phyloP scores from a whole-genome alignment of 257 asterid species.

The Ballota nigra region DNA sequence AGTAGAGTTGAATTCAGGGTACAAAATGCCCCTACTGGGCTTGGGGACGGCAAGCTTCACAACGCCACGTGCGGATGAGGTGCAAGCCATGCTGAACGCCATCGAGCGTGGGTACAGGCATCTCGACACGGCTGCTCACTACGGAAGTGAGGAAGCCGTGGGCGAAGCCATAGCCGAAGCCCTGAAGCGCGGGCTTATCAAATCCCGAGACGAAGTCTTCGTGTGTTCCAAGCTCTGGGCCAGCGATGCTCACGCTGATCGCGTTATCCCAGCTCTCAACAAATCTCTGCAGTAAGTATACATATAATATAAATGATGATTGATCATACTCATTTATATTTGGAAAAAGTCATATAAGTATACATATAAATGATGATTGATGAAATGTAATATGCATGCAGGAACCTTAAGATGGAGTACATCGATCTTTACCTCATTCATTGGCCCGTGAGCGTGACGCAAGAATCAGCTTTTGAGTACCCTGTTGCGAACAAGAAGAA shows the following conservation, averaged over 20 bases:
- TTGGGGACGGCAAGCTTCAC: conserved; percentile 40
- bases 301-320: not conserved
- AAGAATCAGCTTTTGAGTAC: conserved; percentile 20
- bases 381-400: not conserved
- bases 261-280: not conserved
- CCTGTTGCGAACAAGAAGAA: conserved; percentile 42
- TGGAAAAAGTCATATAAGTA: too few relatives aligned
- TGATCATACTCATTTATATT: too few relatives aligned
- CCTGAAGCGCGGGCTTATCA: conserved; percentile 29
- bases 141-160: conserved; percentile 46
- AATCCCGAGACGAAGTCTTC: conserved; percentile 49
- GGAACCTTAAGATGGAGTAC: conserved; percentile 45
- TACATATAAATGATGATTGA: too few relatives aligned
- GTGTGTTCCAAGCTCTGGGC: conserved; percentile 67
- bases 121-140: conserved; percentile 65
- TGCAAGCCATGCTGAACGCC: conserved; percentile 42
- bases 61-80: not conserved
- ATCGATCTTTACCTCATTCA: conserved; percentile 52
- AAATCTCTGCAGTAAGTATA: not conserved
- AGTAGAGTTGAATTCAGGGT: conserved; percentile 27
- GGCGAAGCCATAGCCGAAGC: conserved; percentile 63
- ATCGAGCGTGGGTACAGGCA: conserved; percentile 60
- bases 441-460: conserved; percentile 45
- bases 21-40: conserved; percentile 47
- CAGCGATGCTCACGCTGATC: conserved; percentile 46